Evolutionary conservation across 2,329 filamentous ascomycete genomes (phyloP), one percentile per base, ranked within the genome.

Genomic region (Lachnellula hyalina): DNA sequence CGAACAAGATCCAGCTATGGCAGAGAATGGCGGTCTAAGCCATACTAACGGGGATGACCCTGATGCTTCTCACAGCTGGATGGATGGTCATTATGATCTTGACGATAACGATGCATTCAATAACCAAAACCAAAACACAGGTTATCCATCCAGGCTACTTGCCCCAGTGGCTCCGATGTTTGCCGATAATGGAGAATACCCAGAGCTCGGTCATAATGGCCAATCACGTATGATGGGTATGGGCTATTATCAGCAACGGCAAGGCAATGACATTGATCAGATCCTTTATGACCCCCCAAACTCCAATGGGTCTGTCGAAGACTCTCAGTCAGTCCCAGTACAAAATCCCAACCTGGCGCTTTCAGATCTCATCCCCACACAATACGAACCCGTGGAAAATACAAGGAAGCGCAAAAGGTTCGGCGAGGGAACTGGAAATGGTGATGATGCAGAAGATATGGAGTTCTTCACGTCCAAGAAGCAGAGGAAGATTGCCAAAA

Each of bases 211-310:
- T 36, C 53, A 59, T 42, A 28, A 60, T 47, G 61, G 52, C 5
- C 60, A 60, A 28, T 56, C 56, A 12, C 61, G 62, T 6, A 66
- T 66, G 63, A 67, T 69, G 62, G 65, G 67, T 28, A 59, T 63
- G 36, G 67, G 64, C 14, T 67, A 65, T 54, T 68, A 66, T 47
- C 28, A 32, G 28, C 63, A 67, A 41, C 58, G 61, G 45, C 57
- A 64, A 55, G 60, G 53, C 17, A 61, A 61, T 53, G 61, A 61
- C 19, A 45, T 57, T 34, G 67, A 70, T 45, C 64, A 55, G 41
- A 70, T 70, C 53, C 54, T 68, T 15, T 69, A 65, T 36, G 63
- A 67, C 56, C 54, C 61, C 23, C 66, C 66, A 12, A 56, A 60
- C 46, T 42, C 54, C 11, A 47, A 63, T 51, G 57, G 42, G 9